Evolutionary conservation across 345 rosid species (phyloP), one percentile per base, ranked within the genome.

Genomic region (Cardamine occulta): DNA sequence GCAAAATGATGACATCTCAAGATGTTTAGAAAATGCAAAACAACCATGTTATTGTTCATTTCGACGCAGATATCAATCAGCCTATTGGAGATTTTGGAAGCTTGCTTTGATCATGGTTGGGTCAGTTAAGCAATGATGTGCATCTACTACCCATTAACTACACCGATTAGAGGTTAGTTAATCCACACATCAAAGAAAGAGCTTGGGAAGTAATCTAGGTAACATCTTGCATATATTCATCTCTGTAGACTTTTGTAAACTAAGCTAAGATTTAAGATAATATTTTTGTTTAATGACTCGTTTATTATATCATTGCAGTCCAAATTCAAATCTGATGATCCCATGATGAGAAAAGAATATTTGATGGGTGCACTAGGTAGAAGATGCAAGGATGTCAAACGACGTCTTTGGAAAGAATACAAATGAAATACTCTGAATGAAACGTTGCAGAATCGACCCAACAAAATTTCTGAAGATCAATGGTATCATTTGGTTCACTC

Each of bases 381-480:
- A 13, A 34, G 24, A 72, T 71, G 75, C 28, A 71, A 48, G n/a
- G 58, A 32, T 59, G 49, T 60, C 24, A 71, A 47, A 60, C 1
- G 3, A 21, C 19, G 6, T 15, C 5, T 60, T 47, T 60, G 59
- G 59, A 48, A 2, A 15, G 37, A 23, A 2, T 2, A 60, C 39
- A 69, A 56, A 31, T 4, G 17, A 39, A 1, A 7, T 26, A 12
- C 0, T 5, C 0, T 0, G 2, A 59, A 0, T 47, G 12, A 45
- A 23, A 59, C 26, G 4, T 13, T 45, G 44, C 10, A 31, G 7
- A 70, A 70, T 59, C 28, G 5, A 23, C 75, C 75, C 1, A 0
- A 34, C 0, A 11, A 48, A 0, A 24, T 48, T 34, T 19, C 9
- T 6, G 19, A 44, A 23, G 2, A 23, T 34, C 59, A 60, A 0